Percentiles rank a stretch among this genome's conserved stretches.
Conservation (phyloP, 2,329 filamentous ascomycete genomes). For the Pseudogymnoascus sp. region DNA sequence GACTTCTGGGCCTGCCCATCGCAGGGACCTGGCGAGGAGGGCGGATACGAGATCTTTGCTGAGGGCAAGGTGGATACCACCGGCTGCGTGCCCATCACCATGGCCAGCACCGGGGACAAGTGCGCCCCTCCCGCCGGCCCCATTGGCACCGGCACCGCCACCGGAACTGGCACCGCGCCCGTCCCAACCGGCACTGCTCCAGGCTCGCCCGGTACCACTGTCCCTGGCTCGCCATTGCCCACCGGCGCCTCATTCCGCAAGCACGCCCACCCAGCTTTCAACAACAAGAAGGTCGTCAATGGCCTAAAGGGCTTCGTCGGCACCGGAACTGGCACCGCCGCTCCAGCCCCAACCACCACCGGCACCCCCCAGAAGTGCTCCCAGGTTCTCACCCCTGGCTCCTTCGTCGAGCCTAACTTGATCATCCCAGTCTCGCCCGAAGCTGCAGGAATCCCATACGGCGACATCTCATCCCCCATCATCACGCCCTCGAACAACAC, state of each 20-base stretch:
- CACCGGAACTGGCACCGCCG: background rate
- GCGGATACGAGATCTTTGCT: slow-evolving; percentile 21
- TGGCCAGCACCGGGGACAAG: slow-evolving; percentile 9
- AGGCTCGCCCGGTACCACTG: background rate
- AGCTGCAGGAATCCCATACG: slow-evolving; percentile 15
- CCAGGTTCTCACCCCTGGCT: slow-evolving; percentile 15
- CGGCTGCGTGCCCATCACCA: slow-evolving; percentile 20
- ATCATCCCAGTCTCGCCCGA: slow-evolving; percentile 23
- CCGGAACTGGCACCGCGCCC: background rate
- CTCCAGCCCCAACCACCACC: background rate
- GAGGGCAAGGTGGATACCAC: slow-evolving; percentile 16
- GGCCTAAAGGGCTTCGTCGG: background rate
- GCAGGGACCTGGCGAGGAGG: slow-evolving; percentile 20
- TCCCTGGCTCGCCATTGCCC: slow-evolving; percentile 4
- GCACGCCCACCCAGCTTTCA: background rate
- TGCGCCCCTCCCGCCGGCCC: slow-evolving; percentile 1
- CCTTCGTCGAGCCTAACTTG: slow-evolving; percentile 22
- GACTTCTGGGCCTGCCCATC: slow-evolving; percentile 23
- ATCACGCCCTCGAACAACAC: slow-evolving; percentile 23
- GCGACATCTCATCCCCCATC: slow-evolving; percentile 17
- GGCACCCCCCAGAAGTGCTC: slow-evolving; percentile 17
- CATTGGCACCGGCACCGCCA: background rate
- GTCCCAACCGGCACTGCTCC: background rate
- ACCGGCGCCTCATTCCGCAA: background rate
- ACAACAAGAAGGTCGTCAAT: background rate